Evolutionary conservation across 1,139 yeast species (phyloP).

Genomic region (Candida sp.): DNA sequence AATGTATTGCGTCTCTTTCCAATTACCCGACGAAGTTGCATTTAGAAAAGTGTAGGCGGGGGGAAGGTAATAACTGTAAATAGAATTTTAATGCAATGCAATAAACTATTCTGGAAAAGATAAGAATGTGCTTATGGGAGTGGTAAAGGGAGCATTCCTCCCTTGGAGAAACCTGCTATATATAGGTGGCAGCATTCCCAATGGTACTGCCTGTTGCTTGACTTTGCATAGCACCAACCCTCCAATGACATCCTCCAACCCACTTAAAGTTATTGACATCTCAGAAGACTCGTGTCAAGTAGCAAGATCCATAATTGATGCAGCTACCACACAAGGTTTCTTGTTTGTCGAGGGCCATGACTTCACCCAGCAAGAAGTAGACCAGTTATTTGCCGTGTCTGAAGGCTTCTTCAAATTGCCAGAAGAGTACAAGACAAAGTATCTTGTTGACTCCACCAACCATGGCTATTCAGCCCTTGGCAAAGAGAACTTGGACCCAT

Average conservation of each 20-base stretch:
- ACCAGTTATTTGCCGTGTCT: conserved; percentile 56
- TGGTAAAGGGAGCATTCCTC: too few relatives aligned
- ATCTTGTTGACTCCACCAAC: conserved; percentile 53
- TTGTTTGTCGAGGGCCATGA: conserved; percentile 76
- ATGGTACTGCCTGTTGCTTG: background rate
- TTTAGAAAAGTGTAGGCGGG: conserved; percentile 33
- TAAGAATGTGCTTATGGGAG: too few relatives aligned
- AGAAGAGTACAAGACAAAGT: conserved; percentile 47
- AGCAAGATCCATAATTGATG: conserved; percentile 53
- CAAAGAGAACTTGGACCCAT: conserved; percentile 61
- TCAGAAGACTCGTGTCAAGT: conserved; percentile 45
- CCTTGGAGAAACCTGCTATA: too few relatives aligned
- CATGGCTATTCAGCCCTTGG: conserved; percentile 68
- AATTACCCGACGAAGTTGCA: conserved; percentile 81
- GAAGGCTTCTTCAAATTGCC: conserved; percentile 59
- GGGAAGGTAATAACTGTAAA: background rate
- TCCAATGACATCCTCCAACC: conserved; percentile 35
- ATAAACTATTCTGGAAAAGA: too few relatives aligned
- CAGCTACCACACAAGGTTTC: conserved; percentile 74
- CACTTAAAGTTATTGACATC: conserved; percentile 60
- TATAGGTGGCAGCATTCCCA: too few relatives aligned
- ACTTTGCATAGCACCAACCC: too few relatives aligned
- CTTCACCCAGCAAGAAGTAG: conserved; percentile 62
- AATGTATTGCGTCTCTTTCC: conserved; percentile 89
- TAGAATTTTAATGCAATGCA: too few relatives aligned